phyloP scores from a whole-genome alignment of 108 stramenopile genomes.

The Pseudonitzschia delicatissima region DNA sequence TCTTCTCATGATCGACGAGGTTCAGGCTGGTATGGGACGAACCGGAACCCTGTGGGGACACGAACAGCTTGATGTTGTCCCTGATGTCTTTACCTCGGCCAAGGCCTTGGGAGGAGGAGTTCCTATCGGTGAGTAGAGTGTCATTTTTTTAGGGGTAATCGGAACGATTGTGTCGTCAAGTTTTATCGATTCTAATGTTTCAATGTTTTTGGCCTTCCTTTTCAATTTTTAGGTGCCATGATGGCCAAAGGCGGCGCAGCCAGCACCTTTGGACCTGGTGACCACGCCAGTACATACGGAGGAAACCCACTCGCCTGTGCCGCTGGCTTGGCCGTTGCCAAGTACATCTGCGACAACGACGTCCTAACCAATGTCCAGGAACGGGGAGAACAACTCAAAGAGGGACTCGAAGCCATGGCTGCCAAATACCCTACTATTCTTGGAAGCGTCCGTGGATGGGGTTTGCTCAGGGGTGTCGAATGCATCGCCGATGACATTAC shows the following conservation, averaged over 20 bases:
- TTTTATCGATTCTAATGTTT: neutral
- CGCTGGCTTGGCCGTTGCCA: slow-evolving; percentile 86
- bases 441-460: slow-evolving; percentile 91
- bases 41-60: slow-evolving; percentile 95
- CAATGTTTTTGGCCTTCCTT: neutral
- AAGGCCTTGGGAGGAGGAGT: slow-evolving; percentile 98
- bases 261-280: slow-evolving; percentile 93
- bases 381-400: slow-evolving; percentile 83
- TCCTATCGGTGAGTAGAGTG: slow-evolving; percentile 57
- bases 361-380: slow-evolving; percentile 83
- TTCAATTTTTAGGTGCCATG: slow-evolving; percentile 79
- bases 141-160: neutral
- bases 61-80: slow-evolving; percentile 85
- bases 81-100: slow-evolving; percentile 95
- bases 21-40: slow-evolving; percentile 97
- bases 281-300: slow-evolving; percentile 96
- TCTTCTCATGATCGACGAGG: slow-evolving; percentile 94
- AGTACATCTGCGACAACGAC: slow-evolving; percentile 77
- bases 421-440: slow-evolving; percentile 77
- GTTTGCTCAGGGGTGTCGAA: slow-evolving; percentile 84
- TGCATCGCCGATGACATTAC: slow-evolving; percentile 61
- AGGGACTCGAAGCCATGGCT: slow-evolving; percentile 65
- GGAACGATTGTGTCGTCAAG: neutral
- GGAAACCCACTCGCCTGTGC: slow-evolving; percentile 93
- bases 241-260: slow-evolving; percentile 84